Evolutionary conservation across 768 basidiomycete genomes (phyloP).

Genomic region (Royoungia palumana): DNA sequence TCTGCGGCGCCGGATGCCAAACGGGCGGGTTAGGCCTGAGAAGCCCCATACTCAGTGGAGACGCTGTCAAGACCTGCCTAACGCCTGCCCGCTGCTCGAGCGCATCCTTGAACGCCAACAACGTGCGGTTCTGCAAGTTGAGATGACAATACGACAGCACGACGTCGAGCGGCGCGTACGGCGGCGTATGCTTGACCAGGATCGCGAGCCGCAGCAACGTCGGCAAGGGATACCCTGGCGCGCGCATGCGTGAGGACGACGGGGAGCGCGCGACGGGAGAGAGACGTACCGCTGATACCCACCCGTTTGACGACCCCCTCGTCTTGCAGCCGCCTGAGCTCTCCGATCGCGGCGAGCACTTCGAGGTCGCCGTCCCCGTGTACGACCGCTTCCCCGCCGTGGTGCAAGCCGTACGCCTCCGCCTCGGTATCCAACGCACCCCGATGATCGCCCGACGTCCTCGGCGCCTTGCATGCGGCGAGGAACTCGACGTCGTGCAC

Average conservation of each 20-base stretch:
- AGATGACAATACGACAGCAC: conserved; percentile 82
- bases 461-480: conserved; percentile 47
- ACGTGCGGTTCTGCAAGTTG: conserved; percentile 66
- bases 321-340: conserved; percentile 63
- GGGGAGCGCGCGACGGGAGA: no score
- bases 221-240: conserved; percentile 73
- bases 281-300: conserved; percentile 68
- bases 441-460: conserved; percentile 52
- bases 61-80: conserved; percentile 68
- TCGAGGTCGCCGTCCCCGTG: conserved; percentile 69
- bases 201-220: conserved; percentile 81
- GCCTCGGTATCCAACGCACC: conserved; percentile 52
- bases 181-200: conserved; percentile 62
- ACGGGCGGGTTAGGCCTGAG: conserved; percentile 53
- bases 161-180: conserved; percentile 71
- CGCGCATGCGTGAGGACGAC: no score
- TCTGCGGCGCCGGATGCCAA: conserved; percentile 77
- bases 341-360: conserved; percentile 63
- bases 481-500: conserved; percentile 86
- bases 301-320: conserved; percentile 71
- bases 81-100: conserved; percentile 64
- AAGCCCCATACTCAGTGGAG: conserved; percentile 83
- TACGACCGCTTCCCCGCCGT: conserved; percentile 53
- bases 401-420: conserved; percentile 60
- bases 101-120: conserved; percentile 51